Evolutionary conservation across 176 grass and related monocot genomes (phyloP), one percentile per base, ranked within the genome.

Genomic region (Oryza meridionalis): DNA sequence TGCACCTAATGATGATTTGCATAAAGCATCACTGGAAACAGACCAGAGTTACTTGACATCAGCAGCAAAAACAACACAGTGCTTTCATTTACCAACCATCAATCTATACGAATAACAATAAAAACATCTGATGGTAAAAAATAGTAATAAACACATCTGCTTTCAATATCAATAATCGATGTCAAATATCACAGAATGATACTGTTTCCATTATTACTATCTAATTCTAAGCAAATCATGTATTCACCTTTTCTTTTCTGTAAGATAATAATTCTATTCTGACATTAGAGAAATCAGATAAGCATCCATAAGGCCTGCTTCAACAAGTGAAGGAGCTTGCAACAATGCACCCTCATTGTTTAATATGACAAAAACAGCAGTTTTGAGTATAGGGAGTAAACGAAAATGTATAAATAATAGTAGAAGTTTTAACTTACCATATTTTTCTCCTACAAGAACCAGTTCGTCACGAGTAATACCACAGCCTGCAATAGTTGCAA

Each of bases 391-490:
- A 75, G 77, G 32, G 12, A 81, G 55, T 59, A 63, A 19, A 78
- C 43, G 75, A 1, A 85, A 68, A 55, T 71, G 19, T 79, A 25
- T 61, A 67, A 83, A 83, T 63, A 75, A 80, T 9, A 37, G 32
- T 25, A 32, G 43, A 38, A 69, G 21, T 65, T 77, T 70, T 78
- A 59, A 26, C 68, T 81, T 84, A 89, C 93, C 84, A 85, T 88
- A 90, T 92, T 93, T 98, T 88, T 95, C 91, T 66, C 96, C 96
- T 71, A 98, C 70, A 26, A 92, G 90, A 72, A 98, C 91, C 69
- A 98, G 76, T 87, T 92, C 96, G 82, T 98, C 93, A 74, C 96
- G 85, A 83, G 96, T 92, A 80, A 98, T 95, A 81, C 96, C 96
- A 85, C 80, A 82, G 75, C 93, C 96, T 98, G 85, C 61, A 87